phyloP scores from a whole-genome alignment of 1,139 yeast species.

The Saccharomyces hybrid region DNA sequence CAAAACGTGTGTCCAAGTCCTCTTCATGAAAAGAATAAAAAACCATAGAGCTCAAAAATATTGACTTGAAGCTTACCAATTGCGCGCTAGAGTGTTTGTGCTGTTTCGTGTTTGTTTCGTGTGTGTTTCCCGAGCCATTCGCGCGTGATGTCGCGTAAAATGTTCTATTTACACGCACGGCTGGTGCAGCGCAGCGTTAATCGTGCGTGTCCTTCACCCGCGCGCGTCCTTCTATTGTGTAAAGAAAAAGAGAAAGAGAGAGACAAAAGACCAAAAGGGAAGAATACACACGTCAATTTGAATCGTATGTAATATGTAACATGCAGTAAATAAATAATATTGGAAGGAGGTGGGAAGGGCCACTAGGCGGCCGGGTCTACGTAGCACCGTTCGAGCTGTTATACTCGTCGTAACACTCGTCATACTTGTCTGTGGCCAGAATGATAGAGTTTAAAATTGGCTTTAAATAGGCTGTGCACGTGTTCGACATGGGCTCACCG shows the following conservation, averaged over 20 bases:
- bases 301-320: not conserved
- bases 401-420: slow-evolving; percentile 7
- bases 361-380: not conserved
- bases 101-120: not conserved
- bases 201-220: not conserved
- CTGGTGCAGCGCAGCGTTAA: not conserved
- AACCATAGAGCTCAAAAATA: too few relatives aligned
- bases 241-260: not conserved
- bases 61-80: too few relatives aligned
- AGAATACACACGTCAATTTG: not conserved
- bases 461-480: slow-evolving; percentile 23
- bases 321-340: not conserved
- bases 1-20: too few relatives aligned
- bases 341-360: not conserved
- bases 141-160: not conserved
- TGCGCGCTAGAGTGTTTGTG: too few relatives aligned
- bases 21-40: too few relatives aligned
- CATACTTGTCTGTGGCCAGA: slow-evolving; percentile 26
- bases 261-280: not conserved
- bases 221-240: not conserved
- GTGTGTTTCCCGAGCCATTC: not conserved
- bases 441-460: slow-evolving; percentile 25
- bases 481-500: slow-evolving; percentile 23
- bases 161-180: slow-evolving; percentile 1
- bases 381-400: not conserved